Evolutionary conservation across 2,329 filamentous ascomycete species (phyloP), one percentile per base, ranked within the genome.

Genomic region (Aspergillus tubingensis): DNA sequence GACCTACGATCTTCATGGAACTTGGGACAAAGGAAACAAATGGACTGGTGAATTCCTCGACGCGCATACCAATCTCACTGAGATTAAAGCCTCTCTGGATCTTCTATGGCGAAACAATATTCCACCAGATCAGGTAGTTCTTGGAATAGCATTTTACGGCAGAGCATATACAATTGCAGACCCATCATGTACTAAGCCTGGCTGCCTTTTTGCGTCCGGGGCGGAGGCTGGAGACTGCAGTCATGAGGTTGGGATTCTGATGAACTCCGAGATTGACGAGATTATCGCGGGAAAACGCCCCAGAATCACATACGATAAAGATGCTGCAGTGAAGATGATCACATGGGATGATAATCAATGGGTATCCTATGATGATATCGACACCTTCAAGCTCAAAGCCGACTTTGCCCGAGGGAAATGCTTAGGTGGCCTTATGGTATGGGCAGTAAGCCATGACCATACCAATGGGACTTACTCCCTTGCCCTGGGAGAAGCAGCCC

Each of bases 351-450:
- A 39, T 2, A 58, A 70, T 54, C 72, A 75, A 57, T 75, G 72
- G 72, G 64, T 72, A 5, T 62, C 62, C 0, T 74, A 67, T 39
- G 72, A 75, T 56, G 76, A 80, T 59, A 57, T 44, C 0, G 62
- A 73, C 4, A 80, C 78, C 3, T 66, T 75, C 15, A 65, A 70
- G 49, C 54, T 66, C 30, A 79, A 78, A 59, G 60, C 67, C 0
- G 67, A 74, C 5, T 76, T 59, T 17, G 75, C 75, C 27, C 8
- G 1, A 74, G 72, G 38, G 52, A 54, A 1, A 47, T 74, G 77
- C 25, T 60, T 79, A 1, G 70, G 71, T 2, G 77, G 77, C 13
- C 32, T 62, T 1, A 62, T 67, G 61, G 61, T 62, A 8, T 70
- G 55, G 64, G 59, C 60, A 25, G 59, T 61, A 4, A 61, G 59